Evolutionary conservation across 1,284 basidiomycete genomes (phyloP), one percentile per base, ranked within the genome.

Genomic region (Apiotrichum gamsii): DNA sequence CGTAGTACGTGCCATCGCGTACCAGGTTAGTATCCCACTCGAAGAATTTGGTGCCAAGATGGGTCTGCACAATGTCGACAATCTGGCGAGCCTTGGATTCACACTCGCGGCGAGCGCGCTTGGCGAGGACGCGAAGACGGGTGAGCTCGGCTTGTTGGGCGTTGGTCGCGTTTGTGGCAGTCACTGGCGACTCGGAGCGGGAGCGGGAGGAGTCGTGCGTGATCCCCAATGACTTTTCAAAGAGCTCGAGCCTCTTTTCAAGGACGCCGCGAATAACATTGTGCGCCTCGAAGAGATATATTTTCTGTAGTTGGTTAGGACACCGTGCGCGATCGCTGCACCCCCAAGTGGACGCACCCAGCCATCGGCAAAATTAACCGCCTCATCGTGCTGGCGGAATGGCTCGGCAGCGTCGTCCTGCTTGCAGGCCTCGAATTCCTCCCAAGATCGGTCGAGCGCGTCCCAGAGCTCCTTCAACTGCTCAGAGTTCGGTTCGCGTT

Each of bases 21-120:
- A 88, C 82, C 5, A 90, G 76, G 19, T 84, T 83, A 1, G 86
- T 80, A 62, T 91, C 89, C 76, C 83, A 90, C 56, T 79, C 78
- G 64, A 91, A 89, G 57, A 90, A 80, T 43, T 76, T 57, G 3
- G 61, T 58, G 1, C 65, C 64, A 4, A 67, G 48, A 35, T 72
- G 65, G n/a, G 38, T 33, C 33, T 54, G 76, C 16, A 89, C 78
- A 24, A 77, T 74, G 6, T 79, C 80, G 23, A 83, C 72, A 29
- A 77, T 70, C 43, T 76, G 74, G 52, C 75, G 67, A 46, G 61
- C 61, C 43, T 67, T 51, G 5, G 61, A 51, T 15, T 67, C 62
- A 45, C 79, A 82, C 53, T 80, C 78, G 15, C 77, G 51, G 72
- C 80, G 67, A 58, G 76, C 81, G 68, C 76, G 77, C 67, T 75